phyloP scores from a whole-genome alignment of 2,329 filamentous ascomycete genomes.

The Dryadomyces sulphureus region DNA sequence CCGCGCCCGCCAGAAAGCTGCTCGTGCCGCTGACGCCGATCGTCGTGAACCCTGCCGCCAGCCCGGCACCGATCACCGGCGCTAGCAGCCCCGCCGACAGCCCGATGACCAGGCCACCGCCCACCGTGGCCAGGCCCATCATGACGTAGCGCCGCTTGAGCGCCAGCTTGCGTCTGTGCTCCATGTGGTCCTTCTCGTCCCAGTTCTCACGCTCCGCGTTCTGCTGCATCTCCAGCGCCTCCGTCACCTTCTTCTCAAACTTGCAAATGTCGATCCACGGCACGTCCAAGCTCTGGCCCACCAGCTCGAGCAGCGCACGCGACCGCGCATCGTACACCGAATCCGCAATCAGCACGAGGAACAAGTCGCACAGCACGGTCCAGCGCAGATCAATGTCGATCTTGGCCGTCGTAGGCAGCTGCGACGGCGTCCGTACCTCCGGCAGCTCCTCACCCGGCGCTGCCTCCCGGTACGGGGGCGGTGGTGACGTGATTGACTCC shows the following conservation, averaged over 20 bases:
- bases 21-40: constrained; percentile 84
- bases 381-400: constrained; percentile 93
- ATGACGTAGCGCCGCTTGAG: constrained; percentile 76
- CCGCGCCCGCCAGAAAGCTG: constrained; percentile 79
- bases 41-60: constrained; percentile 88
- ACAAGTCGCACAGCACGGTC: constrained; percentile 93
- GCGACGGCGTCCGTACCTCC: constrained; percentile 66
- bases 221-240: constrained; percentile 96
- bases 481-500: constrained; percentile 38
- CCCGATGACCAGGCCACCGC: constrained; percentile 87
- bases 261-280: constrained; percentile 87
- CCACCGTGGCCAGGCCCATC: constrained; percentile 94
- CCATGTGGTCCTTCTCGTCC: constrained; percentile 94
- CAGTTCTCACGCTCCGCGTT: constrained; percentile 88
- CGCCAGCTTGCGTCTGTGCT: constrained; percentile 65
- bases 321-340: constrained; percentile 86
- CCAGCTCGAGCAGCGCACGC: constrained; percentile 65
- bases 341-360: constrained; percentile 91
- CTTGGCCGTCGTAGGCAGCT: constrained; percentile 66
- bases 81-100: constrained; percentile 84
- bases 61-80: constrained; percentile 82
- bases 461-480: too few relatives aligned
- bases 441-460: constrained; percentile 57
- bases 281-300: constrained; percentile 67
- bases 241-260: constrained; percentile 93